phyloP scores from a whole-genome alignment of 345 rosid species.

The Arabis alpina region DNA sequence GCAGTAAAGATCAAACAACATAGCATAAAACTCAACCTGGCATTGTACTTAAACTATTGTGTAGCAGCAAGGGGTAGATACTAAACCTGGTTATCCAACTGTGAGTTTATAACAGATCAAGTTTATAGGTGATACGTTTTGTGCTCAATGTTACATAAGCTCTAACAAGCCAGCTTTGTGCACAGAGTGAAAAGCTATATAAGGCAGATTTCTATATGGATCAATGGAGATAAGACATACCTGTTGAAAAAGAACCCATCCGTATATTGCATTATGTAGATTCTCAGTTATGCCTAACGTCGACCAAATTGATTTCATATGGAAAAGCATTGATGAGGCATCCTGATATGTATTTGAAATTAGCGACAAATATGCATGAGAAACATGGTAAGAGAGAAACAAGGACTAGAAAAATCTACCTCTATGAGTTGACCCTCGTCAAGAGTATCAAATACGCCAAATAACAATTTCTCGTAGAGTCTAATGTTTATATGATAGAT shows the following conservation, averaged over 20 bases:
- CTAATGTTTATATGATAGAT: constrained; percentile 77
- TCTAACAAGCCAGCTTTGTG: constrained; percentile 18
- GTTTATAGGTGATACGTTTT: background rate
- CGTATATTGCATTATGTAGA: constrained; percentile 76
- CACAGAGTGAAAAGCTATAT: constrained; percentile 21
- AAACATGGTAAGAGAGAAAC: constrained; percentile 12
- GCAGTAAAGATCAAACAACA: constrained; percentile 14
- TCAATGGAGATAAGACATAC: constrained; percentile 48
- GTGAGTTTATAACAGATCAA: background rate
- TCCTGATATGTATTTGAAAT: constrained; percentile 54
- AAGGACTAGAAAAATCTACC: constrained; percentile 53
- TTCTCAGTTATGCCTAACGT: constrained; percentile 86
- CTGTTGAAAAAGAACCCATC: constrained; percentile 90
- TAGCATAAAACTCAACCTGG: constrained; percentile 8
- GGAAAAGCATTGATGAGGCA: constrained; percentile 60
- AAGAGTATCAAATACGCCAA: constrained; percentile 80
- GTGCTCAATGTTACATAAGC: constrained; percentile 14
- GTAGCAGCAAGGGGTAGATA: background rate
- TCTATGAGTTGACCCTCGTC: constrained; percentile 92
- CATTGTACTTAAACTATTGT: constrained; percentile 9
- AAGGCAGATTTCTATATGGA: constrained; percentile 23
- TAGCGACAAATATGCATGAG: constrained; percentile 22
- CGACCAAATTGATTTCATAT: constrained; percentile 78
- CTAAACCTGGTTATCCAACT: background rate
- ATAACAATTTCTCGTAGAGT: constrained; percentile 78